phyloP scores from a whole-genome alignment of 2,329 filamentous ascomycete genomes.

The Colletotrichum cereale region DNA sequence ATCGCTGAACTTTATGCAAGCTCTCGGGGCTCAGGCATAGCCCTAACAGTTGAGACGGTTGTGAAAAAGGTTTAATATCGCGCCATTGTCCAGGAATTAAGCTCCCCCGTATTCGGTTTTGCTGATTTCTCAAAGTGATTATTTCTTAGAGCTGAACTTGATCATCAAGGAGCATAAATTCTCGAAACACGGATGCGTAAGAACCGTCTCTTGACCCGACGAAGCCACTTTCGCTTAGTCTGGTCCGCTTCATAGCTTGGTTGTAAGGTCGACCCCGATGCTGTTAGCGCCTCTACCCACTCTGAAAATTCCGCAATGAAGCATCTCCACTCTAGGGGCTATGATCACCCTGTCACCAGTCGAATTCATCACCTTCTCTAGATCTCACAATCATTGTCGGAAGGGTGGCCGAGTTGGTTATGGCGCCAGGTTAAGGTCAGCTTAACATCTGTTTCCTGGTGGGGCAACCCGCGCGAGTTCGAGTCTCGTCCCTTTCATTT shows the following conservation, averaged over 20 bases:
- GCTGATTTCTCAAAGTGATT: neutral
- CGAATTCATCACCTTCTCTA: neutral
- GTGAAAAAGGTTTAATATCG: neutral
- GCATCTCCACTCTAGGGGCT: slow-evolving; percentile 14
- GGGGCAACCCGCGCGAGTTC: slow-evolving; percentile 41
- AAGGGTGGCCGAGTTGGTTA: slow-evolving; percentile 41
- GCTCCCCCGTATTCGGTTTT: neutral
- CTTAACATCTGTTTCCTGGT: slow-evolving; percentile 41
- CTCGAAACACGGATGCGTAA: neutral
- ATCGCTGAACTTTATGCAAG: neutral
- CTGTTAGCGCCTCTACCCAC: neutral
- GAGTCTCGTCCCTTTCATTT: slow-evolving; percentile 41
- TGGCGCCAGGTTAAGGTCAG: slow-evolving; percentile 41
- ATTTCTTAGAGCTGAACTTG: too few relatives aligned
- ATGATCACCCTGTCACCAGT: neutral
- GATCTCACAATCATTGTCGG: slow-evolving; percentile 11
- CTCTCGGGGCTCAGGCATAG: neutral
- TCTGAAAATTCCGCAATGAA: neutral
- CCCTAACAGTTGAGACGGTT: neutral
- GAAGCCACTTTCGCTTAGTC: neutral
- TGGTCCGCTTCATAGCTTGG: neutral
- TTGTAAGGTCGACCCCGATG: neutral
- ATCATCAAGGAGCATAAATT: neutral
- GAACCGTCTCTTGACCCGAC: neutral
- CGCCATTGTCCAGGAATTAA: neutral